These are phyloP conservation scores for Sisymbrium irio DNA, from an alignment of 345 rosid species.

Conservation along the genomic window DNA sequence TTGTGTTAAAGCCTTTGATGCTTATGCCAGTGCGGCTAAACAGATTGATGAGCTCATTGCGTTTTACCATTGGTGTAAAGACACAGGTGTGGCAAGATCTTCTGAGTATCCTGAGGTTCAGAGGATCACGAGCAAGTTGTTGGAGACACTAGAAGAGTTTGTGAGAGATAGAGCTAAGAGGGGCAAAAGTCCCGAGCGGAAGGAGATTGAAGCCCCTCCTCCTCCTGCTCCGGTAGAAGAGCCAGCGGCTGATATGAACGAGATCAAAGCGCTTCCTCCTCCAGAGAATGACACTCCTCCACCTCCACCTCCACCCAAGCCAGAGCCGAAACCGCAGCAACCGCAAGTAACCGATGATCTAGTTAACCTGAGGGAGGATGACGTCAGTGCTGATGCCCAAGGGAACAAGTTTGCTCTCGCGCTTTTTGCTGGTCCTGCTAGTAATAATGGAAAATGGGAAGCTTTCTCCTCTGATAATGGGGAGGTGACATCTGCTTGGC, in stretches of 20 bases:
- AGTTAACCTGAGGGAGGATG: conserved; percentile 77
- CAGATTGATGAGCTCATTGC: conserved; percentile 81
- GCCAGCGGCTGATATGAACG: conserved; percentile 59
- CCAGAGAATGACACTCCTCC: conserved; percentile 48
- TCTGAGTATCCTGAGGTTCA: conserved; percentile 95
- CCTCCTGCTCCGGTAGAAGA: conserved; percentile 35
- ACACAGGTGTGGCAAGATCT: conserved; percentile 70
- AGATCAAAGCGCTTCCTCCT: conserved; percentile 77
- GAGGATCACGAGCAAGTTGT: conserved; percentile 70
- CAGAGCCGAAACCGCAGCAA: conserved; percentile 41
- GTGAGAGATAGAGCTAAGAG: conserved; percentile 75
- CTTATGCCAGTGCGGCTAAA: conserved; percentile 64
- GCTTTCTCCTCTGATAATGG: conserved; percentile 66
- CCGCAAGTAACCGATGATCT: conserved; percentile 59
- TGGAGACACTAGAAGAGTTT: conserved; percentile 83
- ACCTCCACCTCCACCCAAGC: conserved; percentile 48
- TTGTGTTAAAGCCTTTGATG: conserved; percentile 81
- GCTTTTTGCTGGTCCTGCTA: conserved; percentile 62
- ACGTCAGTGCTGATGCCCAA: conserved; percentile 62
- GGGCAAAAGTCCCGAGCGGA: conserved; percentile 71
- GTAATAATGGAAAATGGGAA: conserved; percentile 65
- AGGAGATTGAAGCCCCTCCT: conserved; percentile 53
- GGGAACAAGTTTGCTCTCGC: conserved; percentile 81
- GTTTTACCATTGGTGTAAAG: conserved; percentile 80
- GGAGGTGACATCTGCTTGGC: conserved; percentile 75